phyloP scores from a whole-genome alignment of 2,329 filamentous ascomycete species.

The Ophiostoma australiae region DNA sequence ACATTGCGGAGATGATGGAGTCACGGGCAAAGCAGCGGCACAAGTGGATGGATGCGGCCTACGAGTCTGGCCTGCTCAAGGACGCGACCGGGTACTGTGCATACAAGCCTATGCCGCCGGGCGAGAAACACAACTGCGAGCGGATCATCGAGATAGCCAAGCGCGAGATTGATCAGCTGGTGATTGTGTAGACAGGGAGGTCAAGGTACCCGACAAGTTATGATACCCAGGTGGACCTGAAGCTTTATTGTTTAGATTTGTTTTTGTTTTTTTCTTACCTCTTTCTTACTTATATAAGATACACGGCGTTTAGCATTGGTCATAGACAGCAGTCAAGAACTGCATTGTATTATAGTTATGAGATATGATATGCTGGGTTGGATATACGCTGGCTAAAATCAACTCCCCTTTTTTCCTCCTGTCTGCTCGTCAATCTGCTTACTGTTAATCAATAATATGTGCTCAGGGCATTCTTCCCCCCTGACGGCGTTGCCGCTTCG shows the following conservation, averaged over 20 bases:
- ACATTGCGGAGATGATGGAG: slow-evolving; percentile 52
- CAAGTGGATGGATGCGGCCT: slow-evolving; percentile 44
- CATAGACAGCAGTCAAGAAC: background rate
- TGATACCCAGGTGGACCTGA: background rate
- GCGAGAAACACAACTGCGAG: slow-evolving; percentile 44
- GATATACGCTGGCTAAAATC: slow-evolving; percentile 6
- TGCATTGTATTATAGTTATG: background rate
- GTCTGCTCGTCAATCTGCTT: background rate
- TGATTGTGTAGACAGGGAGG: slow-evolving; percentile 38
- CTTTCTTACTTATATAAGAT: background rate
- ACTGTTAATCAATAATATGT: background rate
- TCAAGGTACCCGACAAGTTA: background rate
- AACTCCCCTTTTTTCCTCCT: background rate
- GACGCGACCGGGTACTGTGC: slow-evolving; percentile 20
- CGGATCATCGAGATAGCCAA: slow-evolving; percentile 52
- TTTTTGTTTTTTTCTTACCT: slow-evolving; percentile 11
- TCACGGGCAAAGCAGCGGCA: slow-evolving; percentile 47
- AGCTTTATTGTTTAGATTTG: background rate
- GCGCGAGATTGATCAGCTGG: slow-evolving; percentile 48
- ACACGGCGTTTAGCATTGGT: background rate
- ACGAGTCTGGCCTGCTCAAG: slow-evolving; percentile 37
- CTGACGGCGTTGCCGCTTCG: slow-evolving; percentile 28
- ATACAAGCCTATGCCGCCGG: slow-evolving; percentile 34
- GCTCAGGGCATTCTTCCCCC: background rate
- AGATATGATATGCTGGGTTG: background rate